Conservation (phyloP, 768 basidiomycete genomes). For the Termitomyces sp. region DNA sequence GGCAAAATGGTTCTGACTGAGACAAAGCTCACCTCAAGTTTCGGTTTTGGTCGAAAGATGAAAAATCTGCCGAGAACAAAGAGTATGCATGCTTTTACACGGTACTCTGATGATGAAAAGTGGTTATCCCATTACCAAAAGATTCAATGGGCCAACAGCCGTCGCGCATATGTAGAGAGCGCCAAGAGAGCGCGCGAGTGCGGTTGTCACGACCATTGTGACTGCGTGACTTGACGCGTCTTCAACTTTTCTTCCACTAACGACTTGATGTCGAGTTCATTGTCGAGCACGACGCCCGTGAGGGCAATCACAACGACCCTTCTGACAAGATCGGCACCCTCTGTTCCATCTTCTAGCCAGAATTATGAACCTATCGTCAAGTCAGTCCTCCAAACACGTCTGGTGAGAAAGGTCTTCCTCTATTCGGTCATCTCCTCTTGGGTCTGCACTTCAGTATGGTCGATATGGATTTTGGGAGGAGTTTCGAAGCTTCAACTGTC, state of each 20-base stretch:
- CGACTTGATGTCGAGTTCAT: slow-evolving; percentile 14
- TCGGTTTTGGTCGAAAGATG: too few relatives aligned
- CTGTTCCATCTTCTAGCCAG: slow-evolving; percentile 53
- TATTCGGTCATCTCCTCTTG: slow-evolving; percentile 48
- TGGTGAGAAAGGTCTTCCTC: slow-evolving; percentile 50
- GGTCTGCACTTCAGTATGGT: slow-evolving; percentile 35
- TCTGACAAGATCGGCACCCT: slow-evolving; percentile 45
- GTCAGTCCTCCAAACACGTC: slow-evolving; percentile 55
- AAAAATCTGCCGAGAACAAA: too few relatives aligned
- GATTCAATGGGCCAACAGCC: too few relatives aligned
- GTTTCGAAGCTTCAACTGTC: slow-evolving; percentile 23
- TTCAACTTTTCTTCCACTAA: slow-evolving; percentile 1
- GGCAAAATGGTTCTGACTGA: not conserved
- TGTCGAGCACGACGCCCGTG: slow-evolving; percentile 32
- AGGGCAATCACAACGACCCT: slow-evolving; percentile 47
- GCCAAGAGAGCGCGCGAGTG: too few relatives aligned
- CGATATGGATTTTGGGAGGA: slow-evolving; percentile 41
- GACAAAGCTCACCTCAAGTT: not conserved
- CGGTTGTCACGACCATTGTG: not conserved
- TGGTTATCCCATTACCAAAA: too few relatives aligned
- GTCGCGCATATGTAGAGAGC: too few relatives aligned
- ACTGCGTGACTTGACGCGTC: slow-evolving; percentile 8
- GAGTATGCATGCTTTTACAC: too few relatives aligned
- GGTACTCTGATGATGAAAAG: too few relatives aligned
- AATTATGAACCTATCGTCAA: slow-evolving; percentile 67